A percentile compares a stretch with the other conserved stretches of the same genome.
These are phyloP conservation scores for Penicillium sp. DNA, from an alignment of 2,329 filamentous ascomycete genomes.

Conservation along the genomic window DNA sequence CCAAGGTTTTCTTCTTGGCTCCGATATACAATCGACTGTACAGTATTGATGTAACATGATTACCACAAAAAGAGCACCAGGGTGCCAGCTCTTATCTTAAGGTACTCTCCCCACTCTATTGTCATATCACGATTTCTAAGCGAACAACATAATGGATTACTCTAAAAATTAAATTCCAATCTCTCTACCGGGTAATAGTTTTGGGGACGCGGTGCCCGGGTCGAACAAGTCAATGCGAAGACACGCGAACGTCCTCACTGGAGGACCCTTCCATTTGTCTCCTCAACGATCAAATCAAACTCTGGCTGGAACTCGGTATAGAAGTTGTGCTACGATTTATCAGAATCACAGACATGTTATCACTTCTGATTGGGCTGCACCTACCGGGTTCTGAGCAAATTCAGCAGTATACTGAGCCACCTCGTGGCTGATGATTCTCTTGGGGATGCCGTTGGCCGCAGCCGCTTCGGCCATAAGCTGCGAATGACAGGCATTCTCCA, in stretches of 20 bases:
- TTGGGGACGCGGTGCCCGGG: not conserved
- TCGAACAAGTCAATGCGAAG: not conserved
- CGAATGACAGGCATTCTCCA: conserved; percentile 44
- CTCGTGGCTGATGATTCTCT: conserved; percentile 34
- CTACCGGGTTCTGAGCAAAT: conserved; percentile 37
- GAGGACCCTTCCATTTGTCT: conserved; percentile 36
- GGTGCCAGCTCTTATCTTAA: not conserved
- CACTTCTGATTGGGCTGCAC: conserved; percentile 5
- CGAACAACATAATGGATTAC: not conserved
- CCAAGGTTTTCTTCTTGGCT: too few species aligned
- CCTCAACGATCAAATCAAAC: conserved; percentile 39
- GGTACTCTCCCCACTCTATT: not conserved
- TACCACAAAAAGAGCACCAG: not conserved
- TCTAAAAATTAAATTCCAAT: not conserved
- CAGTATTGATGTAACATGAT: not conserved
- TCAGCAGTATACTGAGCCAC: conserved; percentile 37
- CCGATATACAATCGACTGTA: not conserved
- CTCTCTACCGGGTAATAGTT: not conserved
- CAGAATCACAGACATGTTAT: conserved; percentile 1
- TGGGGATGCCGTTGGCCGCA: conserved; percentile 38
- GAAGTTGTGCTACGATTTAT: conserved; percentile 35
- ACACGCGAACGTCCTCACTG: conserved; percentile 6
- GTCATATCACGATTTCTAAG: not conserved
- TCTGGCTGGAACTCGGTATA: conserved; percentile 43
- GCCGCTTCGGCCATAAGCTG: conserved; percentile 44